Evolutionary conservation across 768 basidiomycete species (phyloP), one percentile per base, ranked within the genome.

Genomic region (Crepidotus variabilis): DNA sequence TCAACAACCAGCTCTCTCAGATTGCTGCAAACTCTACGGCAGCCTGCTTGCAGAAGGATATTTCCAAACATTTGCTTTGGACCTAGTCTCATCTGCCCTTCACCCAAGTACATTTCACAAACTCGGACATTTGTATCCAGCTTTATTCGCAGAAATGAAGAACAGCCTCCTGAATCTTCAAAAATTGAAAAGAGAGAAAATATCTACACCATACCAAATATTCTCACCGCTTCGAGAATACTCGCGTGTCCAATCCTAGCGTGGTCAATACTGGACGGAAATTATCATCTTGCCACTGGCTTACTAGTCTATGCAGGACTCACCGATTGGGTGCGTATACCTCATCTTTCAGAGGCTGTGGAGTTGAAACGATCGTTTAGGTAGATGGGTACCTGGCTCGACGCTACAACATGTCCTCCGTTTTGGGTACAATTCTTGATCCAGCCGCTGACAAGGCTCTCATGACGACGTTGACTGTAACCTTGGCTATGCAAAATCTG

Each of bases 381-480:
- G 81, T 87, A 55, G 97, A 99, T 64, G 97, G 97, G 0, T 98
- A 76, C 67, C 72, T 99, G 57, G 97, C 97, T 0, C 79, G 97
- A 61, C 80, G 81, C 55, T 98, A 80, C 75, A 86, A 89, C 23
- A 92, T 92, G 88, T 81, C 82, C 52, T 85, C 92, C 11, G 94
- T 98, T n/a, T 78, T 98, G 18, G 97, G 97, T 18, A 91, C 92
- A 8, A 94, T 98, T 56, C 80, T 99, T 11, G 97, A 99, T 69
- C 97, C 97, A 11, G 93, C 96, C 0, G 97, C 97, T 2, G 97
- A 99, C 80, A 99, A 99, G 71, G 79, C 84, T 10, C 75, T 99
- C 45, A 90, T 99, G 88, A 96, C 97, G 1, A 98, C 95, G 0
- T 75, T 99, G 64, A 92, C 92, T 0, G 74, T 94, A 48, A 88